These are phyloP conservation scores for Calonectria honghensis DNA, from an alignment of 2,329 filamentous ascomycete genomes.

Conservation along the genomic window DNA sequence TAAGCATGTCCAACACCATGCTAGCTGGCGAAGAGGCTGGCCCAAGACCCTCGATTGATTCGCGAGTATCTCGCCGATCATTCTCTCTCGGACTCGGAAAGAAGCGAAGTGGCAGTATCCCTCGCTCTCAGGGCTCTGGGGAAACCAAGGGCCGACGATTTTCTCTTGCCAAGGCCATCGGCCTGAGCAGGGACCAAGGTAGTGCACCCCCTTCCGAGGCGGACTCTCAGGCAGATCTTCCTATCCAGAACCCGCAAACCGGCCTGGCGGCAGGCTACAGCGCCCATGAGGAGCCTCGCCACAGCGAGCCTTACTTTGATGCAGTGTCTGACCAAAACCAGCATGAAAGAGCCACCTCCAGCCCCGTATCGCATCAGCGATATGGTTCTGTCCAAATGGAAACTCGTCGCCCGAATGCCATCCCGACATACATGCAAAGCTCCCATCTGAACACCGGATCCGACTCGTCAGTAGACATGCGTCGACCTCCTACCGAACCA, in stretches of 20 bases:
- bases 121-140: slow-evolving; percentile 72
- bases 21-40: slow-evolving; percentile 72
- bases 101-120: slow-evolving; percentile 81
- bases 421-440: slow-evolving; percentile 68
- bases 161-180: slow-evolving; percentile 81
- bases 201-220: slow-evolving; percentile 67
- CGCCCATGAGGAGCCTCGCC: slow-evolving; percentile 60
- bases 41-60: slow-evolving; percentile 81
- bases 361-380: slow-evolving; percentile 64
- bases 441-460: slow-evolving; percentile 70
- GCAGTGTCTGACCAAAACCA: slow-evolving; percentile 61
- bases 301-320: slow-evolving; percentile 64
- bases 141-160: slow-evolving; percentile 80
- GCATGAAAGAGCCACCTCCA: slow-evolving; percentile 59
- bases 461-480: slow-evolving; percentile 72
- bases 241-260: slow-evolving; percentile 67
- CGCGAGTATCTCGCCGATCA: slow-evolving; percentile 78
- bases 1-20: slow-evolving; percentile 89
- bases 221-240: slow-evolving; percentile 71
- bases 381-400: slow-evolving; percentile 65
- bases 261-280: slow-evolving; percentile 59
- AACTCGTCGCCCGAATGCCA: slow-evolving; percentile 63
- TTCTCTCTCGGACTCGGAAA: slow-evolving; percentile 81
- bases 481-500: slow-evolving; percentile 63
- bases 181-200: slow-evolving; percentile 73